Evolutionary conservation across 768 basidiomycete genomes (phyloP).

Genomic region (Leccinum broughii): DNA sequence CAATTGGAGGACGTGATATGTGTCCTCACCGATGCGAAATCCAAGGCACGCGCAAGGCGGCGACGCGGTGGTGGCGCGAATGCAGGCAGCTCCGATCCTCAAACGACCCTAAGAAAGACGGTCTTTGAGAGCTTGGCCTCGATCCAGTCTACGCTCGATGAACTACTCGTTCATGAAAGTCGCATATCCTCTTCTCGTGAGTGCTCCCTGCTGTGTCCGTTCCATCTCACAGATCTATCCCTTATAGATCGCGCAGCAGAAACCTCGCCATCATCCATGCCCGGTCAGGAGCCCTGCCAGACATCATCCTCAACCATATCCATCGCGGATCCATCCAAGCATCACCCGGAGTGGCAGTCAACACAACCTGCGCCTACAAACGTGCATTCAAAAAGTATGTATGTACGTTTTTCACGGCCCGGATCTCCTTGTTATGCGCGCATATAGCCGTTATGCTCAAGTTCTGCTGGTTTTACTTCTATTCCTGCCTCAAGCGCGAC

Average conservation of each 20-base stretch:
- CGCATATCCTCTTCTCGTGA: constrained; percentile 6
- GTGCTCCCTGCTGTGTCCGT: constrained; percentile 5
- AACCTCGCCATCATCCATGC: not conserved
- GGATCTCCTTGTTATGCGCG: not conserved
- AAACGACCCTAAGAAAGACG: not conserved
- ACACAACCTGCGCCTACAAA: not conserved
- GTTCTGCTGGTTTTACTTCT: too few relatives aligned
- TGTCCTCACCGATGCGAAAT: not conserved
- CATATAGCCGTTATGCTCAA: not conserved
- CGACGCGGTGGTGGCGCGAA: not conserved
- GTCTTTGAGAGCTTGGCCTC: constrained; percentile 16
- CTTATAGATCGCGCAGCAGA: not conserved
- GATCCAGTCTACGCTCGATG: constrained; percentile 23
- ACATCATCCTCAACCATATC: not conserved
- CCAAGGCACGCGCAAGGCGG: not conserved
- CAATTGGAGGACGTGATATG: constrained; percentile 19
- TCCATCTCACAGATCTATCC: not conserved
- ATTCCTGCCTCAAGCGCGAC: not conserved
- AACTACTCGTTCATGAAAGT: constrained; percentile 18
- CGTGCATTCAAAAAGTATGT: constrained; percentile 10
- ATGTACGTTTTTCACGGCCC: not conserved
- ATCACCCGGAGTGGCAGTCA: not conserved
- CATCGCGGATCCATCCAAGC: not conserved
- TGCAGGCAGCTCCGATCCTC: not conserved
- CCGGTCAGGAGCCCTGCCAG: not conserved